A percentile compares a stretch with the other conserved stretches of the same genome.
Evolutionary conservation across 192 early-diverging fungal species (phyloP).

Genomic region (Gryganskiella cystojenkinii): DNA sequence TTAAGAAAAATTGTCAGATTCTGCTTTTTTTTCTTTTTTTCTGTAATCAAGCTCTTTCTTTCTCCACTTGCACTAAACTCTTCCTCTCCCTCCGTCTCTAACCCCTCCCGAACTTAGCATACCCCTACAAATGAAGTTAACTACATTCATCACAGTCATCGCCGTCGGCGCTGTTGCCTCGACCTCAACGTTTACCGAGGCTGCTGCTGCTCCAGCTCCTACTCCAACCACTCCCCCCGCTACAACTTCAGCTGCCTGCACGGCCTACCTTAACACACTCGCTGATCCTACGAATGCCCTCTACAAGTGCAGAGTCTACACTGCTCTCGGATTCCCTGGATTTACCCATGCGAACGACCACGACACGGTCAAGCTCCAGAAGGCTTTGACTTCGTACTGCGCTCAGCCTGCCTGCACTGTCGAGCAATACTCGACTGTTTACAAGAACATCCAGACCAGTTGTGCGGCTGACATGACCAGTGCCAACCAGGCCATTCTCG

Average conservation of each 20-base stretch:
- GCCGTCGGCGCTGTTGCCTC: no score
- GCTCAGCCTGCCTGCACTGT: conserved; percentile 34
- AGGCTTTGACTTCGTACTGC: conserved; percentile 24
- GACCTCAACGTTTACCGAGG: no score
- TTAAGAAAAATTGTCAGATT: no score
- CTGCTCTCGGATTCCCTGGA: conserved; percentile 33
- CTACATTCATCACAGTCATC: not conserved
- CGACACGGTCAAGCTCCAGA: conserved; percentile 36
- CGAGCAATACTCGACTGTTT: conserved; percentile 31
- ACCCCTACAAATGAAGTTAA: not conserved
- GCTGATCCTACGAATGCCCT: conserved; percentile 12
- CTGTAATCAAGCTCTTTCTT: no score
- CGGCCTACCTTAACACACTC: conserved; percentile 14
- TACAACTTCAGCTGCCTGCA: conserved; percentile 26
- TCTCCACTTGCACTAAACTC: not conserved
- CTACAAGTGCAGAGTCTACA: conserved; percentile 34
- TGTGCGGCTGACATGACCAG: conserved; percentile 36
- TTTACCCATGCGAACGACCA: conserved; percentile 33
- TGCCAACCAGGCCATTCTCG: conserved; percentile 30
- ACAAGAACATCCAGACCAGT: conserved; percentile 21
- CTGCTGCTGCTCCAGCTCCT: not conserved
- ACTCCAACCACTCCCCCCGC: not conserved
- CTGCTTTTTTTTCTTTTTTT: no score
- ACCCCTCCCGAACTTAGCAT: not conserved
- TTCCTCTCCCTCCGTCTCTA: not conserved